phyloP scores from a whole-genome alignment of 163 green algal species.

The Scenedesmus sp. region DNA sequence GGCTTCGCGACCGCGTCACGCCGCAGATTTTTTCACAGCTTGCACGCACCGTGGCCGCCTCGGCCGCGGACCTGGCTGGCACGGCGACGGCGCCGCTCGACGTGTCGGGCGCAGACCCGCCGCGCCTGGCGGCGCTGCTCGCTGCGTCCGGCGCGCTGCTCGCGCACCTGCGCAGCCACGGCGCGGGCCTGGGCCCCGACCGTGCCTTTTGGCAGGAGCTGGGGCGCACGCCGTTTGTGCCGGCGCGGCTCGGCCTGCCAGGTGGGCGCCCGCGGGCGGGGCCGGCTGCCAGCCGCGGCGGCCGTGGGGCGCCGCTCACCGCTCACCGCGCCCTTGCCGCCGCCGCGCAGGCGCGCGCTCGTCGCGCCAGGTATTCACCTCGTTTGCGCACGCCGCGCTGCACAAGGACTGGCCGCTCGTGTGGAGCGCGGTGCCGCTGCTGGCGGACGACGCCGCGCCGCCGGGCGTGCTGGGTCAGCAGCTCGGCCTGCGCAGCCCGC shows the following conservation, averaged over 20 bases:
- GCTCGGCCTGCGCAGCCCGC: conserved; percentile 27
- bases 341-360: conserved; percentile 2
- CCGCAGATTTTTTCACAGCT: conserved; percentile 14
- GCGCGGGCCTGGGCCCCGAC: neutral
- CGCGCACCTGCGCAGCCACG: neutral
- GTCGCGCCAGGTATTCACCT: conserved; percentile 18
- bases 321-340: too few species aligned
- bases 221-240: conserved; percentile 53
- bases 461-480: conserved; percentile 31
- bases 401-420: conserved; percentile 72
- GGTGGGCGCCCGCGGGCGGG: too few species aligned
- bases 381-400: conserved; percentile 16
- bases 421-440: conserved; percentile 62
- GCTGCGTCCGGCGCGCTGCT: conserved; percentile 20
- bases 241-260: conserved; percentile 58
- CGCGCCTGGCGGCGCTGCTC: neutral
- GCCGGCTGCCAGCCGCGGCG: too few species aligned
- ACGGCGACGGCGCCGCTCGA: neutral
- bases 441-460: conserved; percentile 39
- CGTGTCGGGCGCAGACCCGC: conserved; percentile 5
- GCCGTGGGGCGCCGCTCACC: too few species aligned
- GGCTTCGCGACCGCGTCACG: conserved; percentile 14
- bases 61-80: conserved; percentile 1
- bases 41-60: conserved; percentile 1
- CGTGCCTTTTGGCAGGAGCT: conserved; percentile 29